Percentiles rank a stretch among this genome's conserved stretches.
Evolutionary conservation across 2,329 filamentous ascomycete species (phyloP).

Genomic region (Pseudonectria buxi): DNA sequence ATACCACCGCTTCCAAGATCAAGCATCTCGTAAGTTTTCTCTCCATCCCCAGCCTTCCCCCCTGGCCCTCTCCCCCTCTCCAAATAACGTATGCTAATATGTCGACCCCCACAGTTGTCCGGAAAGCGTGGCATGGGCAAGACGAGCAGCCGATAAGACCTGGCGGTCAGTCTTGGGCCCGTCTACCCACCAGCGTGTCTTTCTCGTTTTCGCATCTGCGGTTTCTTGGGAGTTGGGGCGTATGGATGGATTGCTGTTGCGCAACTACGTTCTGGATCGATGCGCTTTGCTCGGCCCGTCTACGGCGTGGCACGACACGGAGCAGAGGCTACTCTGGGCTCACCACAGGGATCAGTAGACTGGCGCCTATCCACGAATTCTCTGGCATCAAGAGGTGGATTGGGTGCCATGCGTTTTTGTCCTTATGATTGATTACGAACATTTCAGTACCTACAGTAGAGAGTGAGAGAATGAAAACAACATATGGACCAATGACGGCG

Average conservation of each 20-base stretch:
- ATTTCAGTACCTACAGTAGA: no score
- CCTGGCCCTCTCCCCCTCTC: neutral
- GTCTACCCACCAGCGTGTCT: constrained; percentile 10
- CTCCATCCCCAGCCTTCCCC: constrained; percentile 1
- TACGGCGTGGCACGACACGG: no score
- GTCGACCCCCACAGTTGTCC: constrained; percentile 50
- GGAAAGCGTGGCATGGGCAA: constrained; percentile 95
- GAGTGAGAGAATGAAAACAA: no score
- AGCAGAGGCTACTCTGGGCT: no score
- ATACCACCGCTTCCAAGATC: constrained; percentile 69
- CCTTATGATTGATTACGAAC: no score
- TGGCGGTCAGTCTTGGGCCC: constrained; percentile 1
- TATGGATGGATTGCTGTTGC: constrained; percentile 9
- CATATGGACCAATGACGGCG: no score
- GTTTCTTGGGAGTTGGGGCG: constrained; percentile 27
- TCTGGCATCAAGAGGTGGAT: no score
- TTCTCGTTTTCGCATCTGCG: constrained; percentile 5
- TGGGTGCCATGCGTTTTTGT: no score
- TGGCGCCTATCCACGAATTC: no score
- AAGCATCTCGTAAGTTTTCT: constrained; percentile 77
- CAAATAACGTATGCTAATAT: neutral
- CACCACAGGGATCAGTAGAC: no score
- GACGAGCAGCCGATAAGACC: constrained; percentile 60
- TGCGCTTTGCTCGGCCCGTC: no score
- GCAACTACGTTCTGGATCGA: no score